Evolutionary conservation across 2,329 filamentous ascomycete genomes (phyloP), one percentile per base, ranked within the genome.

Genomic region (Dothideomycetes sp.): DNA sequence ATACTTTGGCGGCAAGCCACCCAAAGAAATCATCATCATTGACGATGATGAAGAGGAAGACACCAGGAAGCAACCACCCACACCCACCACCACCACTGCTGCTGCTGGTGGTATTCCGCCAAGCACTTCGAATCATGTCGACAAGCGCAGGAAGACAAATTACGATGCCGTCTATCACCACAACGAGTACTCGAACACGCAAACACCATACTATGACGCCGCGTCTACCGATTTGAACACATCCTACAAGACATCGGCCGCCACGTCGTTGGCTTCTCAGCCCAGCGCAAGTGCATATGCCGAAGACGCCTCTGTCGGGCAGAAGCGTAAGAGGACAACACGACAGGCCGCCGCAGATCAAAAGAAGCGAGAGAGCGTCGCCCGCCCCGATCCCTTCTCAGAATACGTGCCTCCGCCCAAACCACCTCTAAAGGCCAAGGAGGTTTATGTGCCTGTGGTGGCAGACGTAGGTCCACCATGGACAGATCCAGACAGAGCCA

Each of bases 321-420:
- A 91, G 61, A 96, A 96, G 68, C 76, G 88, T 54, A 95, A 94
- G 65, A 77, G 91, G 46, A 71, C 71, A 12, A 86, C 84, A 31
- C 77, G 85, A 46, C 83, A 88, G 51, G 83, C 88, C 49, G 73
- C 80, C 42, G 82, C 84, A 54, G 84, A 87, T 57, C 84, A 93
- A 59, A 63, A 64, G 52, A 73, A 81, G 50, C 75, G 82, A 53
- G 84, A 91, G 54, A 66, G 82, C 31, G 82, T 87, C 53, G 49
- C 53, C 33, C 35, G 45, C 20, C 37, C 43, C 12, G 81, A 88
- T 58, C 77, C 81, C 15, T 84, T 80, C 55, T 71, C 78, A 49
- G 82, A 76, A 49, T 96, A 96, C 58, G 75, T 86, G 36, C 88
- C 91, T 30, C 91, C 89, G 5, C 80, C 85, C 1, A 82, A 85